These are phyloP conservation scores for Solanum verrucosum DNA, from an alignment of 257 asterid genomes.

Conservation along the genomic window DNA sequence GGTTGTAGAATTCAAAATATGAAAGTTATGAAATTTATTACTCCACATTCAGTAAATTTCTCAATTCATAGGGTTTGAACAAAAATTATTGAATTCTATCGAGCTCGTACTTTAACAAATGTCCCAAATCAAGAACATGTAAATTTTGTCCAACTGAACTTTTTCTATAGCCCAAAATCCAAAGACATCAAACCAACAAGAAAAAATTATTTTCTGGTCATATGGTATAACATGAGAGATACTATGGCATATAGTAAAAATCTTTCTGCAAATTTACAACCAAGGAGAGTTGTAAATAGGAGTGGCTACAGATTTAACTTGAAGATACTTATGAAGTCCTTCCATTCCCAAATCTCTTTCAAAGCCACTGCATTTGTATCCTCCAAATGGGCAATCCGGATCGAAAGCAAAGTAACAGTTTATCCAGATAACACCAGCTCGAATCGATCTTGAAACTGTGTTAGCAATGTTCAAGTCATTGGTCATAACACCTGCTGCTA, in stretches of 20 bases:
- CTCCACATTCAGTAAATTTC: neutral
- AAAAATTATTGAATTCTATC: neutral
- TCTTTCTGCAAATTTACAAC: constrained; percentile 28
- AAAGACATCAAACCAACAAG: neutral
- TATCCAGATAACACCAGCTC: constrained; percentile 75
- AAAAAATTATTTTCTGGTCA: neutral
- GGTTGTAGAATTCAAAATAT: too few species aligned
- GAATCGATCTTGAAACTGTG: constrained; percentile 69
- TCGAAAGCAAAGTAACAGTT: constrained; percentile 69
- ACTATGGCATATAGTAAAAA: neutral
- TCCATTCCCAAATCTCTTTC: constrained; percentile 70
- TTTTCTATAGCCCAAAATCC: neutral
- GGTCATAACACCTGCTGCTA: constrained; percentile 85
- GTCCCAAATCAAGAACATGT: neutral
- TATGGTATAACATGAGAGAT: neutral
- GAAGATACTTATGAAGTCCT: constrained; percentile 47
- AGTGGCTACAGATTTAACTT: constrained; percentile 58
- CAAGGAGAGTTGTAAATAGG: constrained; percentile 78
- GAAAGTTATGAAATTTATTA: too few species aligned
- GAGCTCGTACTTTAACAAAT: neutral
- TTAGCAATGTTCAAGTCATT: constrained; percentile 66
- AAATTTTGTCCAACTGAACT: neutral
- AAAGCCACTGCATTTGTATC: constrained; percentile 83
- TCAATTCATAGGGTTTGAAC: too few species aligned
- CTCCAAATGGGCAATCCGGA: constrained; percentile 52